These are phyloP conservation scores for Arctium lappa DNA, from an alignment of 129 eudicot genomes.

Conservation along the genomic window DNA sequence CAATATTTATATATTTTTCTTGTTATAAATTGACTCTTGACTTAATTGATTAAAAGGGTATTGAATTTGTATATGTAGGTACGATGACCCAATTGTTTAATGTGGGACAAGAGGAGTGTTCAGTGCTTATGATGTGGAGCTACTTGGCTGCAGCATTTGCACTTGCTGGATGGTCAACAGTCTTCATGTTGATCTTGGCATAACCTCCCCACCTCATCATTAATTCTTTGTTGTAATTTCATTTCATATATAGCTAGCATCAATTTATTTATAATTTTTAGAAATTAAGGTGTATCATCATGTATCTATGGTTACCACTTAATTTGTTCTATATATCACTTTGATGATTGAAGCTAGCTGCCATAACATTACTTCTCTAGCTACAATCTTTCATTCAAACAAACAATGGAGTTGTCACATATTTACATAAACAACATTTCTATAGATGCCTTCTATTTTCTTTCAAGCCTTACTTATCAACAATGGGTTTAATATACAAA, in stretches of 20 bases:
- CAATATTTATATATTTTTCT: background rate
- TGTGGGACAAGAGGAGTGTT: conserved; percentile 69
- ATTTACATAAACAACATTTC: no score
- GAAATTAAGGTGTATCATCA: background rate
- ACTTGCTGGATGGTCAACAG: conserved; percentile 60
- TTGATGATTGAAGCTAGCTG: background rate
- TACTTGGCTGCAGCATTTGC: conserved; percentile 51
- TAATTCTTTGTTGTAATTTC: background rate
- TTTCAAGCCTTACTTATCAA: no score
- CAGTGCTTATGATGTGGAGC: conserved; percentile 62
- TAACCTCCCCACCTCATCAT: background rate
- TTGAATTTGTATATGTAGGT: conserved; percentile 23
- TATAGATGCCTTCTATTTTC: no score
- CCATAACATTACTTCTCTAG: no score
- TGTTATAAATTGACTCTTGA: background rate
- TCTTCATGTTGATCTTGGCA: conserved; percentile 64
- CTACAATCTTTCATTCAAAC: no score
- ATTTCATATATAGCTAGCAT: background rate
- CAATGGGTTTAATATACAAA: no score
- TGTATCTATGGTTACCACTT: background rate
- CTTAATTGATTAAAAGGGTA: no score
- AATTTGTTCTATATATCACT: background rate
- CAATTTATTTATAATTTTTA: no score
- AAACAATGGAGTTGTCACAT: background rate
- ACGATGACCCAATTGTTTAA: conserved; percentile 68